A percentile compares a stretch with the other conserved stretches of the same genome.
Conservation (phyloP, 257 asterid genomes). For the Gentiana straminea region DNA sequence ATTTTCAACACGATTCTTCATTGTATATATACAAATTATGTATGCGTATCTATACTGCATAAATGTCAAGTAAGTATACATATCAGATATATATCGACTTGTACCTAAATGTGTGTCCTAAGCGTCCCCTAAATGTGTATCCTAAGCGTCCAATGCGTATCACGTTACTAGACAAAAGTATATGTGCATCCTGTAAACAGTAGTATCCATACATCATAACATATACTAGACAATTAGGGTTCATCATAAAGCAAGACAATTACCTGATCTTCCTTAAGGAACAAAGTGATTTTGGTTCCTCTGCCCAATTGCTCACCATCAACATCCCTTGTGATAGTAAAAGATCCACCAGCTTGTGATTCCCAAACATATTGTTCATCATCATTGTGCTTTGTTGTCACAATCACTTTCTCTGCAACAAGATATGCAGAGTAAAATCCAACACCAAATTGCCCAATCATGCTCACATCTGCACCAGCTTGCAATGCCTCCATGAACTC, state of each 20-base stretch:
- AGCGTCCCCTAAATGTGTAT: neutral
- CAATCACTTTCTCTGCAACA: slow-evolving; percentile 49
- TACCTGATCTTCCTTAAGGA: slow-evolving; percentile 35
- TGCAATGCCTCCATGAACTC: slow-evolving; percentile 57
- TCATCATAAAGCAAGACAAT: neutral
- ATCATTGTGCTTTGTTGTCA: slow-evolving; percentile 48
- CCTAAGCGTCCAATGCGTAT: no score
- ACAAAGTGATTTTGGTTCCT: slow-evolving; percentile 43
- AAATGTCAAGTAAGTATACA: neutral
- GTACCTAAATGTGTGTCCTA: neutral
- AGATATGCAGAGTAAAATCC: slow-evolving; percentile 51
- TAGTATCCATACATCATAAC: no score
- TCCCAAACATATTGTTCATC: slow-evolving; percentile 57
- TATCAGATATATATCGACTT: neutral
- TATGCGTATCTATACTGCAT: neutral
- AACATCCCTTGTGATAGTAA: slow-evolving; percentile 38
- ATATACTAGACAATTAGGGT: neutral
- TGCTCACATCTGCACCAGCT: slow-evolving; percentile 61
- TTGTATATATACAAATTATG: no score
- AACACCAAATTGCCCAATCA: slow-evolving; percentile 60
- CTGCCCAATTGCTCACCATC: slow-evolving; percentile 44
- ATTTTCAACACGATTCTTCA: neutral
- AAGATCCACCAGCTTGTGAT: slow-evolving; percentile 57
- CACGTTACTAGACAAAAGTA: no score
- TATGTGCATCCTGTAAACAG: neutral